phyloP scores from a whole-genome alignment of 805 yeast genomes.

The Vanderwaltozyma verrucispora region DNA sequence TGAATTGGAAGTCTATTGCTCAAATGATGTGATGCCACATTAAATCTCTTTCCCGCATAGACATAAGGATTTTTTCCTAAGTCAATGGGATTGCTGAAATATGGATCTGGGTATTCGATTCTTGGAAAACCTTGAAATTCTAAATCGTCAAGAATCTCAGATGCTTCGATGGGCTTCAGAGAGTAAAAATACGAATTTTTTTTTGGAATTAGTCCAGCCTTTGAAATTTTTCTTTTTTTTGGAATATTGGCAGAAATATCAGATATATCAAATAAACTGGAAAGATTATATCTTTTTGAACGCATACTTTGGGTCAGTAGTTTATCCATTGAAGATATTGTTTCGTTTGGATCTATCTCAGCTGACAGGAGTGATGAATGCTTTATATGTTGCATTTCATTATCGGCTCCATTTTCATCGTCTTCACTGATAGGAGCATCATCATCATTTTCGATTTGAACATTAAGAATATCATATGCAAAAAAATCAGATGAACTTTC shows the following conservation, averaged over 20 bases:
- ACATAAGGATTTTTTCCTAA: slow-evolving; percentile 43
- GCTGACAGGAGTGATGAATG: too few species aligned
- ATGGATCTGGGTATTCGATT: slow-evolving; percentile 52
- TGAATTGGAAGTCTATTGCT: slow-evolving; percentile 24
- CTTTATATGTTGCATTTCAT: too few species aligned
- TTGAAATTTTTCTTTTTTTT: background rate
- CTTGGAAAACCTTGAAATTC: slow-evolving; percentile 39
- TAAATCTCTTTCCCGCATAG: slow-evolving; percentile 58
- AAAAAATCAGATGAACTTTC: too few species aligned
- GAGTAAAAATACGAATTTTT: slow-evolving; percentile 8
- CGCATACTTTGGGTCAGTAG: slow-evolving; percentile 17
- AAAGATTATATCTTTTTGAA: slow-evolving; percentile 5
- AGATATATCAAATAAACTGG: background rate
- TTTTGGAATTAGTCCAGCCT: background rate
- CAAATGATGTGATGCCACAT: slow-evolving; percentile 33
- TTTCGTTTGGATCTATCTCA: background rate
- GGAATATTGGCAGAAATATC: background rate
- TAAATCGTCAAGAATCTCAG: slow-evolving; percentile 37
- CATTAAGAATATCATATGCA: too few species aligned
- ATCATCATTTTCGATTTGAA: too few species aligned
- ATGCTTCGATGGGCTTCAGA: slow-evolving; percentile 12
- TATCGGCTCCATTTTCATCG: too few species aligned
- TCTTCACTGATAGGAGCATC: too few species aligned
- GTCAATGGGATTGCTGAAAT: slow-evolving; percentile 44
- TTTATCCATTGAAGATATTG: background rate